Evolutionary conservation across 108 stramenopile genomes (phyloP).

Genomic region (Fragilariopsis cylindrus): DNA sequence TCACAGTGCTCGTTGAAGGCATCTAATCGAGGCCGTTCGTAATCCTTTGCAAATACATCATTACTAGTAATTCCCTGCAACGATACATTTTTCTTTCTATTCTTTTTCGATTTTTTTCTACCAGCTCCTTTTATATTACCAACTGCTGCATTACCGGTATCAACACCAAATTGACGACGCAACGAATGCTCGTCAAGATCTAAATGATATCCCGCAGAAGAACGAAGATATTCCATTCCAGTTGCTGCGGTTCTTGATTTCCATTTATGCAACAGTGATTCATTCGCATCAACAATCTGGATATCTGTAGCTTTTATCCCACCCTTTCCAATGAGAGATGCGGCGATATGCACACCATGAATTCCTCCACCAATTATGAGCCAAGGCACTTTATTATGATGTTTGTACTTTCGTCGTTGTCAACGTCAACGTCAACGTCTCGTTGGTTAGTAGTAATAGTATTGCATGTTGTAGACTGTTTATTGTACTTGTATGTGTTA

Average conservation of each 20-base stretch:
- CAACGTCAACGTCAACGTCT: background rate
- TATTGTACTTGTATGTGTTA: no score
- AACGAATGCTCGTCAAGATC: background rate
- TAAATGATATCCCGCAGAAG: conserved; percentile 23
- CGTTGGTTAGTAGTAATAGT: no score
- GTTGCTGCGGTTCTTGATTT: conserved; percentile 21
- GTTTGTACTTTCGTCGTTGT: background rate
- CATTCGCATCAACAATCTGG: conserved; percentile 25
- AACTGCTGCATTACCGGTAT: background rate
- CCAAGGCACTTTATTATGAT: background rate
- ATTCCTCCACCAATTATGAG: conserved; percentile 24
- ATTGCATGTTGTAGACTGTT: no score
- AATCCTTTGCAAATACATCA: background rate
- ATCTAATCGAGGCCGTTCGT: conserved; percentile 21
- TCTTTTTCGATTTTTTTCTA: background rate
- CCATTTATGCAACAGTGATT: conserved; percentile 18
- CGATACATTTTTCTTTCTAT: background rate
- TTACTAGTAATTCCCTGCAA: background rate
- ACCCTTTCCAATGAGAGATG: background rate
- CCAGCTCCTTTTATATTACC: no score
- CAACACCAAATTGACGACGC: background rate
- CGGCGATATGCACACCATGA: conserved; percentile 23
- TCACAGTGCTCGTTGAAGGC: conserved; percentile 34
- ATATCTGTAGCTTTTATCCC: background rate
- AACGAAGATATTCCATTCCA: conserved; percentile 29